A percentile compares a stretch with the other conserved stretches of the same genome.
These are phyloP conservation scores for Podospora anserina DNA, from an alignment of 495 filamentous ascomycete species.

Conservation along the genomic window DNA sequence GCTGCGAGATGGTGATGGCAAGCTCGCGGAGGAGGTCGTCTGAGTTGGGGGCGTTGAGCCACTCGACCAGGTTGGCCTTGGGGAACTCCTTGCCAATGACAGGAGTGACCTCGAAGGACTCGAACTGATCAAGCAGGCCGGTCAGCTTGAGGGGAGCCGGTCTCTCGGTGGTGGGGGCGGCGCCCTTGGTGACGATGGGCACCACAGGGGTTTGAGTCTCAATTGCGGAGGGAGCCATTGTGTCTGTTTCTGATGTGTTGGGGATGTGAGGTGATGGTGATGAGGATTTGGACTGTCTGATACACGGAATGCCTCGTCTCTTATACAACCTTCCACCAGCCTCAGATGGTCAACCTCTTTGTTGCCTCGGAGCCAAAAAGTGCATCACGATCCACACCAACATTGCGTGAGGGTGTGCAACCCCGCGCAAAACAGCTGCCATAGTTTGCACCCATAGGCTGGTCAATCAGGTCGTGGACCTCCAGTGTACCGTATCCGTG, in stretches of 20 bases:
- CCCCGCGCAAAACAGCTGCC: neutral
- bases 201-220: slow-evolving; percentile 9
- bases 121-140: slow-evolving; percentile 54
- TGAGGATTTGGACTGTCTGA: neutral
- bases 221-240: slow-evolving; percentile 36
- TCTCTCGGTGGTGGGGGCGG: neutral
- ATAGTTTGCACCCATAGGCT: neutral
- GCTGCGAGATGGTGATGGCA: slow-evolving; percentile 71
- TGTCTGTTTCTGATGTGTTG: neutral
- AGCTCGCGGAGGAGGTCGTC: slow-evolving; percentile 66
- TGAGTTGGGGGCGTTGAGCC: slow-evolving; percentile 60
- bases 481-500: neutral
- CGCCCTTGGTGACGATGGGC: slow-evolving; percentile 20
- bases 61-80: slow-evolving; percentile 58
- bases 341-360: neutral
- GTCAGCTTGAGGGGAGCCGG: slow-evolving; percentile 48
- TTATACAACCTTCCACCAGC: neutral
- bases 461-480: neutral
- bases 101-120: slow-evolving; percentile 65
- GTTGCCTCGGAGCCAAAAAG: neutral
- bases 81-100: slow-evolving; percentile 67
- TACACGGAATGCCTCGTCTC: neutral
- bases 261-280: neutral
- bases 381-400: slow-evolving; percentile 2
- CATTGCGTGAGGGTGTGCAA: slow-evolving; percentile 4